Evolutionary conservation across 176 grass and related monocot species (phyloP), one percentile per base, ranked within the genome.

Genomic region (Paspalum vaginatum): DNA sequence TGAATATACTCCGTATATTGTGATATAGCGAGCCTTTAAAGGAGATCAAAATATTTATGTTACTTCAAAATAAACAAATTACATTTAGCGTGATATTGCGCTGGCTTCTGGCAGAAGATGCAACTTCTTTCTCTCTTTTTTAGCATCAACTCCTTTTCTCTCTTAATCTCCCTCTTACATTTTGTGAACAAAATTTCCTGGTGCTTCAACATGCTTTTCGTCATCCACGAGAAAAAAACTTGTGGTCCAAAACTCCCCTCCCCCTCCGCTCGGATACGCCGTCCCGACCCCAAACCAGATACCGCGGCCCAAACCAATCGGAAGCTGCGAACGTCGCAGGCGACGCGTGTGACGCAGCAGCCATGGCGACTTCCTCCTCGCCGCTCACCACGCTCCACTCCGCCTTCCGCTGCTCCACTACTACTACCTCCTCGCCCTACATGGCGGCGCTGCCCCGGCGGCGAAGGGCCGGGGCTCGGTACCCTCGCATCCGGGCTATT

Each of bases 401-500:
- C 70, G 80, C 91, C 52, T 88, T 90, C 85, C 76, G 86, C 76
- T 64, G 68, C 22, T 64, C 86, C 65, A 41, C 86, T 48, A 81
- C 80, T 70, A 32, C 32, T 43, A 81, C 80, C 65, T 58, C 67
- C 24, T 79, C 68, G 26, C 25, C 65, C 26, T 61, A 24, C 79
- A 72, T 61, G 71, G 37, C 75, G 15, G 43, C 26, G n/a, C 70
- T 54, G 65, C 84, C 66, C 8, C 66, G 79, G 2, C 65, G 62
- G 41, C 40, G 65, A 40, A 64, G 66, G 27, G 12, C 47, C 21
- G 21, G 87, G 8, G 27, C 83, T 67, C 64, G 81, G 82, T 85
- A 85, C 74, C 63, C 90, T 41, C 88, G 90, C 48, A 78, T 99
- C 61, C 87, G 76, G 88, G 96, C 96, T 61, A 43, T 90, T 46